Evolutionary conservation across 2,329 filamentous ascomycete genomes (phyloP), one percentile per base, ranked within the genome.

Genomic region (Cladosporium sp.): DNA sequence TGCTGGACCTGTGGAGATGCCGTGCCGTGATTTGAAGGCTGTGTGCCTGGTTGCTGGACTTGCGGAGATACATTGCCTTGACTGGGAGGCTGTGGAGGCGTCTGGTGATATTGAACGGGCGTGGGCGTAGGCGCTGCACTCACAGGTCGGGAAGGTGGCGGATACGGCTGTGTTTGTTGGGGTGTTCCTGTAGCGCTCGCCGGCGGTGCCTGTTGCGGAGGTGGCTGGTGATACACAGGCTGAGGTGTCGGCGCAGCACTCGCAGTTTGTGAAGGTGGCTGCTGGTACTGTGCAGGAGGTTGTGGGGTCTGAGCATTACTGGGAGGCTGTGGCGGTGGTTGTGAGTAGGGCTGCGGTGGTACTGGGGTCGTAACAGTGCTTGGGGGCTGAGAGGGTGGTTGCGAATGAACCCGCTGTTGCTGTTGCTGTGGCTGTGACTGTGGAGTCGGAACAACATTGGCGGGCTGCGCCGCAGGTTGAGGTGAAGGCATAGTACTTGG

Each of bases 201-300:
- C 4, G 48, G 26, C 14, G 21, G 25, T 6, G 10, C 18, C 13
- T 21, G 26, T 30, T 56, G 51, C 5, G 53, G n/a, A 18, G 56
- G 14, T n/a, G 25, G 57, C 28, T 59, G 57, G 8, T 32, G 46
- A 11, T 61, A 26, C 11, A 25, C 28, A 21, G 46, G 60, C 25
- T 56, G 60, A 28, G 60, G 59, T 13, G 59, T 43, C 1, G 28
- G 59, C 1, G 32, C 59, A 30, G 59, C 59, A n/a, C 59, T 63
- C 26, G 49, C 30, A 39, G 48, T 23, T 11, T 16, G 59, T 10
- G 32, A 16, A 30, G 49, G 25, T 14, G 60, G 49, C 26, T 63
- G 60, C 13, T 64, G 34, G 13, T 58, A 51, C 28, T 59, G 63
- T 51, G 26, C 28, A 21, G 53, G 39, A 21, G 53, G 39, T 48